Evolutionary conservation across 768 basidiomycete genomes (phyloP).

Genomic region (Grammothele lineata): DNA sequence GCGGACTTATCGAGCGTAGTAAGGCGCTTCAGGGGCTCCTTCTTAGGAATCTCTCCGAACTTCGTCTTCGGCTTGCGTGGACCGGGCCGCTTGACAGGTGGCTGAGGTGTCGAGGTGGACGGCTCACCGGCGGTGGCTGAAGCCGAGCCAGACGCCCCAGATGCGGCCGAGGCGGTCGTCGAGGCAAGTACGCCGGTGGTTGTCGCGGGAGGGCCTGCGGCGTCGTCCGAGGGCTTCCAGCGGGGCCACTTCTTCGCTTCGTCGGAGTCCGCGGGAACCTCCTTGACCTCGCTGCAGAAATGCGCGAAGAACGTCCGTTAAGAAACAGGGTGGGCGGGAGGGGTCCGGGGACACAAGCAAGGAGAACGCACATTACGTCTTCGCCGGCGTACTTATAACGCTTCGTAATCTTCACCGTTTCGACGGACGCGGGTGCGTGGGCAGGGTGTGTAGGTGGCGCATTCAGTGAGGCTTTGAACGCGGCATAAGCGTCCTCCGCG

Average conservation of each 20-base stretch:
- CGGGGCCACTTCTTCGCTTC: constrained; percentile 76
- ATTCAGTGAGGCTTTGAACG: constrained; percentile 61
- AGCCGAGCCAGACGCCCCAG: neutral
- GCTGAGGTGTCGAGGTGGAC: constrained; percentile 6
- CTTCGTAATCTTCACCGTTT: constrained; percentile 63
- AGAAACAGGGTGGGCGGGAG: neutral
- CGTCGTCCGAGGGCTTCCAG: constrained; percentile 33
- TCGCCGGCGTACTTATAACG: constrained; percentile 76
- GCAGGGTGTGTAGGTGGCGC: constrained; percentile 14
- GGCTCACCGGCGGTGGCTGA: constrained; percentile 6
- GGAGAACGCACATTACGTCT: constrained; percentile 55
- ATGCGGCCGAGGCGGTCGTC: constrained; percentile 6
- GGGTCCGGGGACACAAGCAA: neutral
- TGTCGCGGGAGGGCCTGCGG: neutral
- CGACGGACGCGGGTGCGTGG: constrained; percentile 14
- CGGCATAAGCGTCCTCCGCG: constrained; percentile 61
- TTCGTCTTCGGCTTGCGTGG: constrained; percentile 63
- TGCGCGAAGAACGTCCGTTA: constrained; percentile 6
- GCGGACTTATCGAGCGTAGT: constrained; percentile 83
- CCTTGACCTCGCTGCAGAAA: constrained; percentile 64
- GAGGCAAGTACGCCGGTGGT: neutral
- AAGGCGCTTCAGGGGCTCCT: constrained; percentile 58
- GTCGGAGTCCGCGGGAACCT: constrained; percentile 66
- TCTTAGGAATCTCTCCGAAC: constrained; percentile 54
- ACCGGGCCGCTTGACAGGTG: constrained; percentile 44